Base-by-base conservation (phyloP, 1,139 yeast species). In the Protomyces lactucae-debilis region DNA sequence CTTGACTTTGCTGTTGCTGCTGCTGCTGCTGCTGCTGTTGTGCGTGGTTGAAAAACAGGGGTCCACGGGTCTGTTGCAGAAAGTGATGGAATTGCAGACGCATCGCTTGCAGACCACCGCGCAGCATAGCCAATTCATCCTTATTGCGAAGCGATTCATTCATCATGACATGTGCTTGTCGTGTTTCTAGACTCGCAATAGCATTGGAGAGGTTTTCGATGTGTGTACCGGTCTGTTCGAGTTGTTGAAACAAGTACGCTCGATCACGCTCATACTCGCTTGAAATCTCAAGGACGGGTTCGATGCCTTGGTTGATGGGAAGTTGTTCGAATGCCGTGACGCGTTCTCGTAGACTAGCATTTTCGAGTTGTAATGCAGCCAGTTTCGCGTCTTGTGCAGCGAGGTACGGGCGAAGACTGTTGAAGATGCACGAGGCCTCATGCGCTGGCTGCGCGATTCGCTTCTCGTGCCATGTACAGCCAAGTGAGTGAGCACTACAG, bases 221-320 rank as follows among this genome's bases (percentile, higher is more conserved):
- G 52, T 51, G 46, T 9, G 52, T 59, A 5, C 52, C 43, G 16
- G 40, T 25, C n/a, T 48, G 45, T 21, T 52, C 48, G 43, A 59
- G 28, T 18, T 55, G 43, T 52, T 59, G 52, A 45, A 52, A 59
- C 35, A 59, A 28, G 35, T 59, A 52, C 10, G 52, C 54, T n/a
- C 63, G 63, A 25, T 59, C 63, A 12, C 63, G 52, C 23, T 59
- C 63, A 43, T 59, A 59, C 14, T 52, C 63, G 12, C 57, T 52
- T 4, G 55, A 46, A 18, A 59, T 37, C 12, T 59, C 63, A 3
- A 59, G 21, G 23, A 59, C 53, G 4, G 63, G 46, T 28, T 59
- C 63, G 48, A 43, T 43, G 25, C 35, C 35, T 23, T 37, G 35
- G 9, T 40, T 32, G 21, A 28, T 14, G 12, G 37, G 45, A 2